Evolutionary conservation across 495 filamentous ascomycete genomes (phyloP).

Genomic region (Sabuloglossum arenarium): DNA sequence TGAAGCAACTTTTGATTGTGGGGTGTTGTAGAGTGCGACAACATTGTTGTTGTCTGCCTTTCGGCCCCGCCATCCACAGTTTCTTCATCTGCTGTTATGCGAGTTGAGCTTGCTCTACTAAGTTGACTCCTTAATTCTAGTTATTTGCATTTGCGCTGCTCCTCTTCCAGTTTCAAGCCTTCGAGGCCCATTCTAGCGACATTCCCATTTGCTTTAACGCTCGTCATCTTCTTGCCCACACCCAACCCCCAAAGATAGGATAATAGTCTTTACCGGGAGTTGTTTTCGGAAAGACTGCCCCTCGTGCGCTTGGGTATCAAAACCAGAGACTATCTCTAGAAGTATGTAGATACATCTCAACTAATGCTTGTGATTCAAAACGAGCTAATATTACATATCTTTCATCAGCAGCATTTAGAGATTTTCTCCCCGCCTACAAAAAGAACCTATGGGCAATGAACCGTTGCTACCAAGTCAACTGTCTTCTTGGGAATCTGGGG

Average conservation of each 20-base stretch:
- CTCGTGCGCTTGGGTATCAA: background rate
- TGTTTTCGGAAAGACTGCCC: background rate
- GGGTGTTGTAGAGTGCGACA: background rate
- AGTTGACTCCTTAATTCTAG: background rate
- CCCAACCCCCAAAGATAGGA: background rate
- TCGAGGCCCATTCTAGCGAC: background rate
- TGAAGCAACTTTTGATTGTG: background rate
- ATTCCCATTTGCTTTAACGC: background rate
- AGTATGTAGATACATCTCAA: no score
- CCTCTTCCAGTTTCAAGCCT: background rate
- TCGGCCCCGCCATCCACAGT: background rate
- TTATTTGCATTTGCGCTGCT: background rate
- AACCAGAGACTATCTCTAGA: no score
- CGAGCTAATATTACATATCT: background rate
- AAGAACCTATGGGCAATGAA: slow-evolving; percentile 1
- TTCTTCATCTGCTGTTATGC: background rate
- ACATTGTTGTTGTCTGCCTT: background rate
- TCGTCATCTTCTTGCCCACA: background rate
- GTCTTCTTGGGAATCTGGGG: background rate
- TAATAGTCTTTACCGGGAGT: background rate
- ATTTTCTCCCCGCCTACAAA: background rate
- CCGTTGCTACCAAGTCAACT: background rate
- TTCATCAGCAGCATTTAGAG: background rate
- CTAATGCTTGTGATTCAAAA: background rate
- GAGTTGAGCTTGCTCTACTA: background rate